Evolutionary conservation across 192 early-diverging fungal species (phyloP), one percentile per base, ranked within the genome.

Genomic region (Coemansia sp.): DNA sequence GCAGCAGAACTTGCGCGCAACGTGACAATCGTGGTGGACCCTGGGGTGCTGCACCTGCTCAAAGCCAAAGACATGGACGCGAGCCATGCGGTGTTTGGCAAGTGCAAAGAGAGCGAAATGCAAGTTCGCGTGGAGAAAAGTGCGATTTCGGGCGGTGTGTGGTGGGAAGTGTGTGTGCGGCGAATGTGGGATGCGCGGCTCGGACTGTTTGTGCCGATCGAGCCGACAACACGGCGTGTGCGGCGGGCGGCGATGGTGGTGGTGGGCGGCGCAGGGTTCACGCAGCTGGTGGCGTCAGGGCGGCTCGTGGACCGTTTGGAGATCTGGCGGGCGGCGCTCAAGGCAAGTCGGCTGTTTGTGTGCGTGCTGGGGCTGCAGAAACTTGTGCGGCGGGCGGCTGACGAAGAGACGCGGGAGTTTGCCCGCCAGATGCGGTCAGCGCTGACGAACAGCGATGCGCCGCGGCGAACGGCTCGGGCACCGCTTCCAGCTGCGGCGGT

Each of bases 341-440:
- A 62, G 1, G 65, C 69, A 15, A 47, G 4, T 4, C 53, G 66
- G 0, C 23, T 80, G 27, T 45, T 67, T 39, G 72, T 80, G 3
- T 62, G 60, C 4, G 72, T 80, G 6, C 23, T 80, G 10, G 77
- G 77, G 9, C 59, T 80, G 66, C 68, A 68, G 49, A 57, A 56
- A 12, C 27, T 39, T 14, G 27, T 72, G 21, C 51, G 59, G 2
- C 61, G 25, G 17, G 53, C 65, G 29, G 65, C 67, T 0, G 61
- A 47, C 10, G 53, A 38, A 3, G 77, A 67, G 15, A 64, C 72
- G 10, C 60, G 68, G 2, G 76, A 70, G 43, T 79, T 79, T 68
- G 76, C 64, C 2, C 61, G 72, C 17, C 67, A 70, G 58, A 64
- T 79, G 66, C 76, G 76, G 22, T 8, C 21, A n/a, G 38, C 58